These are phyloP conservation scores for Chaetomium globosum DNA, from an alignment of 2,329 filamentous ascomycete genomes.

Conservation along the genomic window DNA sequence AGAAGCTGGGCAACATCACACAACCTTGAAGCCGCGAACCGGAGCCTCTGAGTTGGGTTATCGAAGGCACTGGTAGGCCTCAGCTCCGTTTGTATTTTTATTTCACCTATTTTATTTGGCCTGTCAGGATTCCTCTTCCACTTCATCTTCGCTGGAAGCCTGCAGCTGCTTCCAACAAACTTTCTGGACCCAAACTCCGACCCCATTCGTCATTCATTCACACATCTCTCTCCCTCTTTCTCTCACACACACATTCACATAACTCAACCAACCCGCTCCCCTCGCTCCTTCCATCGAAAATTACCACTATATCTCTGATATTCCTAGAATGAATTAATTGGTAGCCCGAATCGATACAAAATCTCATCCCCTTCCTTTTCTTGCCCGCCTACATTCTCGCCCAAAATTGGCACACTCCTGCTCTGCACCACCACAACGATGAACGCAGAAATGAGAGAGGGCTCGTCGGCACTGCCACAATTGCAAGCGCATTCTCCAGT, in stretches of 20 bases:
- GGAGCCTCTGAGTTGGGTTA: neutral
- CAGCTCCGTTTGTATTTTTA: neutral
- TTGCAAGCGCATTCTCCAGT: neutral
- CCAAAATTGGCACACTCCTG: neutral
- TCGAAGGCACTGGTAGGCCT: neutral
- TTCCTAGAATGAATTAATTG: too few species aligned
- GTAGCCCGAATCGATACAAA: neutral
- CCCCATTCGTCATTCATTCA: neutral
- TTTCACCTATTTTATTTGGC: neutral
- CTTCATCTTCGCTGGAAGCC: neutral
- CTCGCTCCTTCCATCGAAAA: neutral
- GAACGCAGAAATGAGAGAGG: slow-evolving; percentile 2
- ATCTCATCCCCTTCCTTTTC: neutral
- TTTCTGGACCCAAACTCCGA: neutral
- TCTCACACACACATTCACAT: neutral
- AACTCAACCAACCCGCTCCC: neutral
- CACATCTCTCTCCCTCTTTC: neutral
- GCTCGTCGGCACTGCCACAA: neutral
- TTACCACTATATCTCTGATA: neutral
- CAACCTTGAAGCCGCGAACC: neutral
- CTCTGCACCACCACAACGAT: neutral
- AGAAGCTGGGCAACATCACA: neutral
- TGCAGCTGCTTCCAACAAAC: neutral
- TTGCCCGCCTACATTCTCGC: neutral
- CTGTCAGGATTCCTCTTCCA: neutral